Evolutionary conservation across 768 basidiomycete species (phyloP).

Genomic region (Suillus ampliporus): DNA sequence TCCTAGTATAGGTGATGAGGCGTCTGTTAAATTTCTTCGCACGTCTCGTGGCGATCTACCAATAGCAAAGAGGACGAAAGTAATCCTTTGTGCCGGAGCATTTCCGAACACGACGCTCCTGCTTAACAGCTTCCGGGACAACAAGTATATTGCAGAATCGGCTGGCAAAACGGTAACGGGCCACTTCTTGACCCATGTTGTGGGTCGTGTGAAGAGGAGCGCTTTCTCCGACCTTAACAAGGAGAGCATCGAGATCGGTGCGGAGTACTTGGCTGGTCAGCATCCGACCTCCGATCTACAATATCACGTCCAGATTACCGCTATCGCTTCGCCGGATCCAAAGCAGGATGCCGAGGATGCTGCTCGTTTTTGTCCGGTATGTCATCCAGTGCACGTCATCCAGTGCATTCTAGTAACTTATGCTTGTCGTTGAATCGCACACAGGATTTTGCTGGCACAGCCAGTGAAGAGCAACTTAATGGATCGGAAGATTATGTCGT

Average conservation of each 20-base stretch:
- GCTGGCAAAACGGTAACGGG: conserved; percentile 22
- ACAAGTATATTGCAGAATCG: conserved; percentile 13
- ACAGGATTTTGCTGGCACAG: conserved; percentile 21
- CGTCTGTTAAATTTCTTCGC: conserved; percentile 11
- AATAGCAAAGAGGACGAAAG: conserved; percentile 21
- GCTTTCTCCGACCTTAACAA: neutral
- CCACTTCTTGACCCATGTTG: conserved; percentile 24
- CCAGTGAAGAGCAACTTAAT: conserved; percentile 17
- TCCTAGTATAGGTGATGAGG: conserved; percentile 10
- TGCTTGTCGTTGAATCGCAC: neutral
- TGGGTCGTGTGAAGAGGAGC: conserved; percentile 10
- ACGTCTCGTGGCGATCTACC: conserved; percentile 23
- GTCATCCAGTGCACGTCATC: neutral
- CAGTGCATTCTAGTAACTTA: neutral
- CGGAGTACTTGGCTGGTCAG: neutral
- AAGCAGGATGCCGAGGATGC: conserved; percentile 19
- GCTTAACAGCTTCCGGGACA: conserved; percentile 18
- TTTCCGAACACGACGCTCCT: conserved; percentile 26
- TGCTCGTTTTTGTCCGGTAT: conserved; percentile 19
- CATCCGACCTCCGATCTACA: neutral
- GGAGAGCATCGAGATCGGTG: neutral
- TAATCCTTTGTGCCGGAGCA: conserved; percentile 27
- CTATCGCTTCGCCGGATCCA: conserved; percentile 16
- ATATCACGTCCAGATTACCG: conserved; percentile 12
- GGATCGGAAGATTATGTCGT: conserved; percentile 12